Percentiles rank a stretch among this genome's conserved stretches.
These are phyloP conservation scores for Metroxylon sagu DNA, from an alignment of 176 grass and related monocot genomes.

Conservation along the genomic window DNA sequence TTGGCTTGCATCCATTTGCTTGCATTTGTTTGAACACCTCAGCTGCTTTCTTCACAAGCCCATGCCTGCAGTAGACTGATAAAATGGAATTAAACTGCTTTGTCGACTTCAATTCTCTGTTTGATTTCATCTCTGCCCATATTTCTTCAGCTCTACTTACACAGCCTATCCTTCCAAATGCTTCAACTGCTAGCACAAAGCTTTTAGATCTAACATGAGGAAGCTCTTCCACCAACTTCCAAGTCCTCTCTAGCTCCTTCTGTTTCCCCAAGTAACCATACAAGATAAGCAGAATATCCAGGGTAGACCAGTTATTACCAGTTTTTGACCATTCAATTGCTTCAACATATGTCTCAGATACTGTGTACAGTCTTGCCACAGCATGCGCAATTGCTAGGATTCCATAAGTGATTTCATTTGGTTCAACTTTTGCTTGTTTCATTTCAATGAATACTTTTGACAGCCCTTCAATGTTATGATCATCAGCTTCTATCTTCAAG, in stretches of 20 bases:
- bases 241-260: slow-evolving; percentile 57
- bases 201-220: slow-evolving; percentile 68
- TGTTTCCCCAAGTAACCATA: slow-evolving; percentile 72
- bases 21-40: slow-evolving; percentile 80
- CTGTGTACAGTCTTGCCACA: slow-evolving; percentile 71
- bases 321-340: slow-evolving; percentile 65
- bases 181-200: slow-evolving; percentile 73
- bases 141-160: slow-evolving; percentile 56
- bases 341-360: slow-evolving; percentile 73
- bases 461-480: slow-evolving; percentile 77
- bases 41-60: slow-evolving; percentile 60
- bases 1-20: slow-evolving; percentile 55
- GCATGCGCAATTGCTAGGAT: slow-evolving; percentile 76
- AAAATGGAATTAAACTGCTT: slow-evolving; percentile 82
- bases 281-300: slow-evolving; percentile 77
- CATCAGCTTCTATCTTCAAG: slow-evolving; percentile 77
- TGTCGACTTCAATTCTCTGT: slow-evolving; percentile 37
- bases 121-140: slow-evolving; percentile 52
- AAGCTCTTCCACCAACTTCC: slow-evolving; percentile 51
- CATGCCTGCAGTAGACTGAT: slow-evolving; percentile 74
- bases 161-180: slow-evolving; percentile 55
- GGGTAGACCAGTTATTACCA: slow-evolving; percentile 82
- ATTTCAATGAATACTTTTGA: slow-evolving; percentile 72
- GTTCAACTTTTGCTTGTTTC: slow-evolving; percentile 70
- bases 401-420: slow-evolving; percentile 89